phyloP scores from a whole-genome alignment of 345 rosid genomes.

The Populus tremula region DNA sequence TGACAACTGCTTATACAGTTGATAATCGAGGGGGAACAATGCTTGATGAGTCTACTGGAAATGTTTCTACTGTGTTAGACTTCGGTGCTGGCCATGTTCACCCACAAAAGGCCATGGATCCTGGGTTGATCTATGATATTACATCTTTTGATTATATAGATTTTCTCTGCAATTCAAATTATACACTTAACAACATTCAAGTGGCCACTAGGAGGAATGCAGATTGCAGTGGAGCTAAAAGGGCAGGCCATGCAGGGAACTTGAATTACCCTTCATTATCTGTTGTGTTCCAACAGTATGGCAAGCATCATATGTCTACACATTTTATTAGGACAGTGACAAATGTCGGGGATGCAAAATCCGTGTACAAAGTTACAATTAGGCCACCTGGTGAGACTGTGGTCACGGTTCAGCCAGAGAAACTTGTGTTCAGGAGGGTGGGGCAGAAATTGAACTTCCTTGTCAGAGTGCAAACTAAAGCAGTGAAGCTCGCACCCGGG shows the following conservation, averaged over 20 bases:
- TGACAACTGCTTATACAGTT: slow-evolving; percentile 36
- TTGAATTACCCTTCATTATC: slow-evolving; percentile 34
- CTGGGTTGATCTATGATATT: slow-evolving; percentile 29
- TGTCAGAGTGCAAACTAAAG: slow-evolving; percentile 16
- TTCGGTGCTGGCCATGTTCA: slow-evolving; percentile 35
- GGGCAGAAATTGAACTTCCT: slow-evolving; percentile 34
- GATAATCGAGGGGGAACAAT: slow-evolving; percentile 29
- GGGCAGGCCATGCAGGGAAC: slow-evolving; percentile 35
- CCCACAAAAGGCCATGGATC: slow-evolving; percentile 32
- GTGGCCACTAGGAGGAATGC: slow-evolving; percentile 27
- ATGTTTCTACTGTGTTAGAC: slow-evolving; percentile 24
- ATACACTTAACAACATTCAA: slow-evolving; percentile 15
- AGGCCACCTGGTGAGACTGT: slow-evolving; percentile 8
- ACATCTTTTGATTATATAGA: slow-evolving; percentile 26
- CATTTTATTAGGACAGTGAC: slow-evolving; percentile 36
- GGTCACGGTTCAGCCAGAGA: slow-evolving; percentile 27
- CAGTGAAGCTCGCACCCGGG: slow-evolving; percentile 26
- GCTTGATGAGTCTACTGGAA: slow-evolving; percentile 35
- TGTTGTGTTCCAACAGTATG: slow-evolving; percentile 30
- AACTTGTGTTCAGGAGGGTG: slow-evolving; percentile 29
- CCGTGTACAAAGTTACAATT: slow-evolving; percentile 21
- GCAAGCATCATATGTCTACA: slow-evolving; percentile 23
- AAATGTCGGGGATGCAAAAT: slow-evolving; percentile 26
- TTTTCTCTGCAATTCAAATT: slow-evolving; percentile 34
- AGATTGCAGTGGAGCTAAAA: slow-evolving; percentile 30